Percentiles rank a stretch among this genome's conserved stretches.
Evolutionary conservation across 139 green algal species (phyloP).

Genomic region (Chlamydomonas sphaeroides): DNA sequence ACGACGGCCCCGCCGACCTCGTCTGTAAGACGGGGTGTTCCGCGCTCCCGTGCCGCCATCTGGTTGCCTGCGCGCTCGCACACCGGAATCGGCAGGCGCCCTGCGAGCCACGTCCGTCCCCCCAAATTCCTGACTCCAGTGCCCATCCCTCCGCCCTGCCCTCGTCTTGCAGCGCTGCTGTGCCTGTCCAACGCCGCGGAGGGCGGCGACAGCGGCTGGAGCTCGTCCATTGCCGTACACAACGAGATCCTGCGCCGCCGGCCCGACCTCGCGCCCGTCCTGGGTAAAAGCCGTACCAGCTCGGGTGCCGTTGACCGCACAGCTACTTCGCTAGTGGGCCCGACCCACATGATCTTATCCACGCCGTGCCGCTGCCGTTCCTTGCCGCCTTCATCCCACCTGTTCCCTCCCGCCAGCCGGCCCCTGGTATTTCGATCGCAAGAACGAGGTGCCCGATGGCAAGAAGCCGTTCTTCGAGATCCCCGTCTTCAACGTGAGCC

Average conservation of each 20-base stretch:
- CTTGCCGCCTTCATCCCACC: no score
- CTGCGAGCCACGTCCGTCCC: no score
- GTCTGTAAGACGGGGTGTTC: slow-evolving; percentile 48
- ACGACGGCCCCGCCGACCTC: slow-evolving; percentile 66
- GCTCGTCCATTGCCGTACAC: slow-evolving; percentile 53
- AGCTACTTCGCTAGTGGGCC: no score
- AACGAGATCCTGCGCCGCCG: slow-evolving; percentile 60
- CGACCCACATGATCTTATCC: no score
- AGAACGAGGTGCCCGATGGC: slow-evolving; percentile 54
- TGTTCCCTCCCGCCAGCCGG: no score
- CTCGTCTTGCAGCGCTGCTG: slow-evolving; percentile 44
- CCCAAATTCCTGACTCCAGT: no score
- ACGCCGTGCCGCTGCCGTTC: no score
- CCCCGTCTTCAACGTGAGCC: slow-evolving; percentile 72
- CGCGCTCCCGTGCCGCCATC: no score
- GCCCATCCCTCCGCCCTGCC: background rate
- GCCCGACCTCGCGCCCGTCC: slow-evolving; percentile 48
- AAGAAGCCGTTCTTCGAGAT: slow-evolving; percentile 69
- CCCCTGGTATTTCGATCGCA: slow-evolving; percentile 65
- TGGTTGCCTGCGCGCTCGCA: no score
- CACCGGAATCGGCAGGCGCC: no score
- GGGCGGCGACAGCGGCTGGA: slow-evolving; percentile 53
- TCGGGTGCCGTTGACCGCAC: no score
- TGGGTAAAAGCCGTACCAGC: no score
- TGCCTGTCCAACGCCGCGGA: slow-evolving; percentile 58